Conservation (phyloP, 495 filamentous ascomycete genomes). For the Amphirosellinia nigrospora region DNA sequence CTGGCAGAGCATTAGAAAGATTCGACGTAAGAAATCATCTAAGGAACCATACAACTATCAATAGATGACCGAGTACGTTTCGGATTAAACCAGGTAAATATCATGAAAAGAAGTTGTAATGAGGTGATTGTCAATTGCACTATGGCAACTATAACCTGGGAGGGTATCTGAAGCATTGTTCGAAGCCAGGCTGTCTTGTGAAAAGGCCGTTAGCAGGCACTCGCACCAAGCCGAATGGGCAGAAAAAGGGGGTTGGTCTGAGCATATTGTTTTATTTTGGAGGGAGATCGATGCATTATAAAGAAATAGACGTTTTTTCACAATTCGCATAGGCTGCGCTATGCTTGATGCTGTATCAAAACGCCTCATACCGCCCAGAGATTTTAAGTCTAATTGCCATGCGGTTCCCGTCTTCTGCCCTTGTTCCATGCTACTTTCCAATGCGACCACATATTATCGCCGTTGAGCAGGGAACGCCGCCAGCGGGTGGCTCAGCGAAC, state of each 20-base stretch:
- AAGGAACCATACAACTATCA: neutral
- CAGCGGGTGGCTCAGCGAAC: too few species aligned
- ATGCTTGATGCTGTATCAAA: too few species aligned
- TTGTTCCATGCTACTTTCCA: too few species aligned
- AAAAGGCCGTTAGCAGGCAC: neutral
- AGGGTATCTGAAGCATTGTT: neutral
- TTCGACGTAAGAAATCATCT: neutral
- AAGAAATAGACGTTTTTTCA: neutral
- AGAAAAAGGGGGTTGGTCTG: neutral
- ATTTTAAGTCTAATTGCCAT: too few species aligned
- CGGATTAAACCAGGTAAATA: neutral
- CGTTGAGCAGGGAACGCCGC: too few species aligned
- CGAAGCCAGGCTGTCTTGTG: neutral
- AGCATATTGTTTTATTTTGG: neutral
- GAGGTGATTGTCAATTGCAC: neutral
- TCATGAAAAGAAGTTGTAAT: neutral
- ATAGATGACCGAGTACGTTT: neutral
- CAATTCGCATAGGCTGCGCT: too few species aligned
- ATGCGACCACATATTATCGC: too few species aligned
- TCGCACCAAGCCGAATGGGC: neutral
- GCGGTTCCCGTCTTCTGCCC: too few species aligned
- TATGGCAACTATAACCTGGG: slow-evolving; percentile 2
- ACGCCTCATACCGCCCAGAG: too few species aligned
- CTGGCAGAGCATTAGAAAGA: neutral
- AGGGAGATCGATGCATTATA: neutral